Evolutionary conservation across 2,329 filamentous ascomycete genomes (phyloP).

Genomic region (Penicillium sclerotiorum): DNA sequence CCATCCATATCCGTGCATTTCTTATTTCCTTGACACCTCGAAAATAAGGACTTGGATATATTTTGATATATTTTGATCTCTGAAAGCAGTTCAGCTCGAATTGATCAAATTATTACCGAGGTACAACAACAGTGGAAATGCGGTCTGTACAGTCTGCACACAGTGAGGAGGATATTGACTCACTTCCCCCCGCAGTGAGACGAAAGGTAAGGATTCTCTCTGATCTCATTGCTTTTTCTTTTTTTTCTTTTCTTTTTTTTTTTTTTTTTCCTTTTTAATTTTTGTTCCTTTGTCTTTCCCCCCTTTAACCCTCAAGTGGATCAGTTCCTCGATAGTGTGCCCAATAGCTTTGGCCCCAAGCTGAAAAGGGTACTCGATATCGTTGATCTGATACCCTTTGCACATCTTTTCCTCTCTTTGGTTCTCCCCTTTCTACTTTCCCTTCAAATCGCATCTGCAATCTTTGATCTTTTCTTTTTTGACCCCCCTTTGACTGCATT

Average conservation of each 20-base stretch:
- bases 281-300: too few relatives aligned
- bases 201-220: constrained; percentile 58
- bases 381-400: background rate
- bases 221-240: background rate
- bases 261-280: constrained; percentile 10
- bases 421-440: background rate
- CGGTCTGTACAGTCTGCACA: too few relatives aligned
- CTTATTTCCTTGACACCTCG: too few relatives aligned
- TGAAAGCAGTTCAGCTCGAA: too few relatives aligned
- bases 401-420: background rate
- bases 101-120: too few relatives aligned
- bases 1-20: too few relatives aligned
- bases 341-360: constrained; percentile 10
- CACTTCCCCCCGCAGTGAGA: constrained; percentile 57
- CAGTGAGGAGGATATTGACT: constrained; percentile 48
- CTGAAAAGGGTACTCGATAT: background rate
- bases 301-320: background rate
- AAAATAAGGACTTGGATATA: too few relatives aligned
- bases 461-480: background rate
- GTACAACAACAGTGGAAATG: too few relatives aligned
- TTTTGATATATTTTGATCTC: too few relatives aligned
- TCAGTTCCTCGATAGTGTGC: constrained; percentile 12
- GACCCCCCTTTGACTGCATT: too few relatives aligned
- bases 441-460: background rate
- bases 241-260: constrained; percentile 6